A percentile compares a stretch with the other conserved stretches of the same genome.
These are phyloP conservation scores for Filosporella fistucella DNA, from an alignment of 495 filamentous ascomycete genomes.

Conservation along the genomic window DNA sequence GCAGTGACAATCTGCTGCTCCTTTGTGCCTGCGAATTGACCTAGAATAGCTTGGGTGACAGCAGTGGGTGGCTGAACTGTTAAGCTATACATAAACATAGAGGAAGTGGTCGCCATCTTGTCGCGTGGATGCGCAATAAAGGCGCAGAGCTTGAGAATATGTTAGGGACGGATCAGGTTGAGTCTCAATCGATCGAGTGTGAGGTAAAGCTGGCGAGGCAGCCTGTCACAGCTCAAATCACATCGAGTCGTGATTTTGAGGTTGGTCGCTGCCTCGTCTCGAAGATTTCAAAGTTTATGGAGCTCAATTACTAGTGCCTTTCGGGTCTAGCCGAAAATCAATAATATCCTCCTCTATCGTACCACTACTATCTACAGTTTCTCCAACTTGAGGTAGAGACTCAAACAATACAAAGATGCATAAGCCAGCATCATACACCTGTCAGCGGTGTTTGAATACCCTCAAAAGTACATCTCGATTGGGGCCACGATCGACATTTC, in stretches of 20 bases:
- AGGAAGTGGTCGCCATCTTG: slow-evolving; percentile 94
- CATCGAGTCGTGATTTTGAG: slow-evolving; percentile 11
- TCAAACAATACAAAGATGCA: slow-evolving; percentile 10
- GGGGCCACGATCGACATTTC: background rate
- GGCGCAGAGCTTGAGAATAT: slow-evolving; percentile 39
- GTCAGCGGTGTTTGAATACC: slow-evolving; percentile 19
- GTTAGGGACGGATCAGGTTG: background rate
- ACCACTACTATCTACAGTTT: background rate
- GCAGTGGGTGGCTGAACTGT: slow-evolving; percentile 89
- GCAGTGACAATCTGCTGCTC: slow-evolving; percentile 96
- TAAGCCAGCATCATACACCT: slow-evolving; percentile 20
- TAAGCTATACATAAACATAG: slow-evolving; percentile 96
- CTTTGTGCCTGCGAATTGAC: slow-evolving; percentile 90
- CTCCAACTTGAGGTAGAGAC: background rate
- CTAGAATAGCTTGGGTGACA: slow-evolving; percentile 83
- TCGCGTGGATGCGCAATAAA: slow-evolving; percentile 40
- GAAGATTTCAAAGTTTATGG: too few relatives aligned
- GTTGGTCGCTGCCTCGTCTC: too few relatives aligned
- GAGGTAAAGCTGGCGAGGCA: slow-evolving; percentile 13
- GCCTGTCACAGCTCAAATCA: slow-evolving; percentile 20
- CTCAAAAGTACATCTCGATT: slow-evolving; percentile 10
- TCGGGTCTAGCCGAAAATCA: too few relatives aligned
- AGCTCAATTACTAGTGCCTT: too few relatives aligned
- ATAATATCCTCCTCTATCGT: too few relatives aligned
- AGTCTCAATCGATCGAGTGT: background rate